A percentile compares a stretch with the other conserved stretches of the same genome.
These are phyloP conservation scores for Parastagonospora nodorum DNA, from an alignment of 2,329 filamentous ascomycete genomes.

Conservation along the genomic window DNA sequence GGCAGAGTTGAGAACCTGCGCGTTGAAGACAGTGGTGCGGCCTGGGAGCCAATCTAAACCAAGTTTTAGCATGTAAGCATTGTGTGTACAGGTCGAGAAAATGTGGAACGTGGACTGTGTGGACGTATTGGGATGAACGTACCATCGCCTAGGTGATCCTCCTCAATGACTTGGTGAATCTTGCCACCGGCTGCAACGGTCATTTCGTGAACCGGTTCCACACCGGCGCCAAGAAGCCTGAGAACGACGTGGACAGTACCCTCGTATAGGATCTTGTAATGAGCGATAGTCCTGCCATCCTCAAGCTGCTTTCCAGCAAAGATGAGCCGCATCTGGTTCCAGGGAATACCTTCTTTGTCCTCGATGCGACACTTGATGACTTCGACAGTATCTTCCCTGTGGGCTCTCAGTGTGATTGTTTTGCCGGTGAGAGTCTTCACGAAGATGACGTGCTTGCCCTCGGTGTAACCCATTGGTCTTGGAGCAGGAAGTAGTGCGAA, in stretches of 20 bases:
- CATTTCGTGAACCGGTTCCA: slow-evolving; percentile 28
- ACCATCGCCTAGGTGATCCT: slow-evolving; percentile 27
- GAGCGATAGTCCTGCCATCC: not conserved
- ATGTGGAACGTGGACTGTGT: too few species aligned
- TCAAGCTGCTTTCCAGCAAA: not conserved
- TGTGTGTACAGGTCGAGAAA: too few species aligned
- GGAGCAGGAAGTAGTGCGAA: too few species aligned
- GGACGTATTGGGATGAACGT: not conserved
- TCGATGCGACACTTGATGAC: slow-evolving; percentile 94
- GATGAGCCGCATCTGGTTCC: slow-evolving; percentile 71
- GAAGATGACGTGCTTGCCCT: not conserved
- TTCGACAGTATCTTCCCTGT: slow-evolving; percentile 80
- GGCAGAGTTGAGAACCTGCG: slow-evolving; percentile 48
- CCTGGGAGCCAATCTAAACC: slow-evolving; percentile 4
- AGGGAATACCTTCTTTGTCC: slow-evolving; percentile 91
- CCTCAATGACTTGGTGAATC: slow-evolving; percentile 48
- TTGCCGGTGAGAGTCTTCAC: slow-evolving; percentile 60
- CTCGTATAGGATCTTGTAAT: slow-evolving; percentile 84
- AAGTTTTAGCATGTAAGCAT: too few species aligned
- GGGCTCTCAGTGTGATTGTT: slow-evolving; percentile 66
- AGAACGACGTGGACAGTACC: slow-evolving; percentile 72
- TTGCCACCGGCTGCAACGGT: slow-evolving; percentile 48
- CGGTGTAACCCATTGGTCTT: too few species aligned
- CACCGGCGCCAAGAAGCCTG: slow-evolving; percentile 62
- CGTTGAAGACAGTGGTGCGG: slow-evolving; percentile 42